Conservation (phyloP, 2,329 filamentous ascomycete species). For the Clarireedia monteithiana region DNA sequence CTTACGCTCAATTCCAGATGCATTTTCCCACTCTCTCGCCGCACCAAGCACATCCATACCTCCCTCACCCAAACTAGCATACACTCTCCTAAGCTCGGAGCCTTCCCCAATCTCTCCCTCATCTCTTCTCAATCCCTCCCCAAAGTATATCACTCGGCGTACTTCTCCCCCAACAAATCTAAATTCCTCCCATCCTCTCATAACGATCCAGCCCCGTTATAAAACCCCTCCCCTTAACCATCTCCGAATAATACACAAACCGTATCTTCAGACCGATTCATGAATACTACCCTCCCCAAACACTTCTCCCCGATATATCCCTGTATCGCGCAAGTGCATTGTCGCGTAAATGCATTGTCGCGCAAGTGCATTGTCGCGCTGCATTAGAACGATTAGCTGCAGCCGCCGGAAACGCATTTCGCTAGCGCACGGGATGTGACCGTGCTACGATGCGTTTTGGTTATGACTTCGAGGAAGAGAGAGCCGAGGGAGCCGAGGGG, state of each 20-base stretch:
- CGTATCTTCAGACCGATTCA: constrained; percentile 21
- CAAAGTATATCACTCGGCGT: constrained; percentile 39
- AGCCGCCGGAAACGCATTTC: constrained; percentile 37
- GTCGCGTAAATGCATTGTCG: constrained; percentile 28
- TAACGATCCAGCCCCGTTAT: constrained; percentile 20
- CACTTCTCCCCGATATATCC: constrained; percentile 31
- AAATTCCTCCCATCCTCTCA: constrained; percentile 13
- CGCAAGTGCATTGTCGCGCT: constrained; percentile 28
- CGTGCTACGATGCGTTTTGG: background rate
- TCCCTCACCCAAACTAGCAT: background rate
- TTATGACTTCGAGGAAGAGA: too few species aligned
- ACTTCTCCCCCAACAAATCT: constrained; percentile 31
- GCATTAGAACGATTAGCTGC: constrained; percentile 43
- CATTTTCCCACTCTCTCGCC: constrained; percentile 33
- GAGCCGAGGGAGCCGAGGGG: too few species aligned
- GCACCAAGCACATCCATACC: constrained; percentile 32
- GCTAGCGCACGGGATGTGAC: constrained; percentile 34
- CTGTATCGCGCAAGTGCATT: constrained; percentile 31
- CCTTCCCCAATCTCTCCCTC: constrained; percentile 30
- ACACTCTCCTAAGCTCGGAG: constrained; percentile 18
- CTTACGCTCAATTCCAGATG: constrained; percentile 28
- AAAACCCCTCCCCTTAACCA: constrained; percentile 21
- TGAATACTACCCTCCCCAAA: constrained; percentile 32
- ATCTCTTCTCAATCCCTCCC: constrained; percentile 32
- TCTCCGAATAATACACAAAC: constrained; percentile 37